Evolutionary conservation across 371 early-diverging fungal species (phyloP), one percentile per base, ranked within the genome.

Genomic region (Lichtheimia corymbifera): DNA sequence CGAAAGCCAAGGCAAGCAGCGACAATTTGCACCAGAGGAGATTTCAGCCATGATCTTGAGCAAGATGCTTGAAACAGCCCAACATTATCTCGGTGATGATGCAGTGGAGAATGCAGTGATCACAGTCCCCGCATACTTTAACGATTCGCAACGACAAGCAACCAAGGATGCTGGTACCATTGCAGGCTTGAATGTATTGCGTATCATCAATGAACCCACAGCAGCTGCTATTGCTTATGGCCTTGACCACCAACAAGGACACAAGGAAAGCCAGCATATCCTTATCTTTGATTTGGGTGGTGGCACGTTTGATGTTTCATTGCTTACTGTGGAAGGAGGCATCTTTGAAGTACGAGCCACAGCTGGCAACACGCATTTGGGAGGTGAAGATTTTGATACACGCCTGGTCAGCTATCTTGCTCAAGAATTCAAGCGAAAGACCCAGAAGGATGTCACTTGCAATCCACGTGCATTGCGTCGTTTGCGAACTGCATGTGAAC

Each of bases 311-410:
- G 96, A 96, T 86, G 89, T 97, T 22, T 94, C 96, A 44, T 85
- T 94, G 61, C 72, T 95, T 50, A 88, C 91, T 68, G 92, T 92
- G 64, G 90, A 91, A 64, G 90, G 88, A 67, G 93, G 90, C 69
- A 86, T 92, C 68, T 93, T 96, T 68, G 95, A 94, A 74, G 93
- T 93, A 72, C 93, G 93, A 83, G 91, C 93, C 54, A 95, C 96
- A 67, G 92, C 91, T 77, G 96, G 96, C 72, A 92, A 95, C 82
- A 94, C 93, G 45, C 95, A 96, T 76, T 78, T 98, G 62, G 98
- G 98, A 62, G 98, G 98, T 65, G 97, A 96, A 83, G 97, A 98
- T 83, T 94, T 97, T 77, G 97, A 97, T 83, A 92, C 94, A 88
- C 85, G 90, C 58, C 84, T 99, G 59, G 93, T 93, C 67, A 85